Evolutionary conservation across 768 basidiomycete species (phyloP).

Genomic region (Asterophora parasitica): DNA sequence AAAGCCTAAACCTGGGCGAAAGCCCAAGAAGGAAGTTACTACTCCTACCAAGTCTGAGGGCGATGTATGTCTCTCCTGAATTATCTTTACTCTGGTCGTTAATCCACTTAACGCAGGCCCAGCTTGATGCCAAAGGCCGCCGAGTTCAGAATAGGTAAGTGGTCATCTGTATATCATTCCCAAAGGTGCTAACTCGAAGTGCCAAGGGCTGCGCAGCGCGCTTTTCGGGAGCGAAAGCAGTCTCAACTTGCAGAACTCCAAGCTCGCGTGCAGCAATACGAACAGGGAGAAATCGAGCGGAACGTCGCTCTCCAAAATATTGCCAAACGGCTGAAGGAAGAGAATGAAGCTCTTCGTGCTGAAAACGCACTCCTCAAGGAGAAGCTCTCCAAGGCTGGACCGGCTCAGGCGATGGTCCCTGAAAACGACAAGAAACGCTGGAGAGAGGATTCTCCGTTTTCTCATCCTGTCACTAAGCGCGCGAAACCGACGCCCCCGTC

Average conservation of each 20-base stretch:
- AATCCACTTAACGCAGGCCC: constrained; percentile 8
- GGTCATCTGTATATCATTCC: background rate
- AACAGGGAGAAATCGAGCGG: constrained; percentile 87
- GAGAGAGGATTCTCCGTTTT: constrained; percentile 45
- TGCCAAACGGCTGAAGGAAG: constrained; percentile 81
- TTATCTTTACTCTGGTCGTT: background rate
- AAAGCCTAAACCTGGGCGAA: constrained; percentile 82
- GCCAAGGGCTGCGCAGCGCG: constrained; percentile 77
- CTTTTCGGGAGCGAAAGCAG: constrained; percentile 87
- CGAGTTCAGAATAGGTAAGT: constrained; percentile 72
- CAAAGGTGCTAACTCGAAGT: constrained; percentile 12
- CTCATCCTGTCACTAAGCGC: constrained; percentile 33
- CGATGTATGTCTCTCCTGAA: constrained; percentile 37
- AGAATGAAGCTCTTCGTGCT: constrained; percentile 68
- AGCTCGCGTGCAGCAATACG: constrained; percentile 78
- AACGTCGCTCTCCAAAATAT: constrained; percentile 80
- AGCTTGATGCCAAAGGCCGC: constrained; percentile 55
- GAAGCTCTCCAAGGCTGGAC: constrained; percentile 38
- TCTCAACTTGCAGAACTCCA: constrained; percentile 85
- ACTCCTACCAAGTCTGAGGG: constrained; percentile 30
- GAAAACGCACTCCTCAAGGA: constrained; percentile 64
- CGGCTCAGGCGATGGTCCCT: constrained; percentile 24
- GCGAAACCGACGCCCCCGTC: constrained; percentile 23
- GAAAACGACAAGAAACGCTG: constrained; percentile 52
- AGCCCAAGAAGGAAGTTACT: constrained; percentile 70